Base-by-base conservation (phyloP, 768 basidiomycete species). In the Lactifluus piperatus region DNA sequence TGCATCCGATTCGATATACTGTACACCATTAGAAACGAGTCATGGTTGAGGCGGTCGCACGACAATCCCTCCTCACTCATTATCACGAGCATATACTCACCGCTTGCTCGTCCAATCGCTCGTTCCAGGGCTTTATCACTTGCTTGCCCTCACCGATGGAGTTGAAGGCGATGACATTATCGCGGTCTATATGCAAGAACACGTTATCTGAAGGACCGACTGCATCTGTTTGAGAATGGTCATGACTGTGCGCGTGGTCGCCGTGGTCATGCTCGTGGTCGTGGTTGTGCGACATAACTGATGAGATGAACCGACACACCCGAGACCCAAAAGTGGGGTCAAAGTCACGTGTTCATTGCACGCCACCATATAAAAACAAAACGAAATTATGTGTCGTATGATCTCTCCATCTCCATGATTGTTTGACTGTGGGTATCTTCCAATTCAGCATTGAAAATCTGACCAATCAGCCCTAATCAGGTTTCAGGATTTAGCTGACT, bases 1-100 rank as follows among this genome's bases (percentile, higher is more conserved):
- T 34, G 88, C 87, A 63, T 97, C 94, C 18, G 91, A 93, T 71
- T 93, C 88, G 58, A 94, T 69, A 61, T 73, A 89, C 93, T 97
- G 64, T 8, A 34, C 56, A 37, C 20, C 54, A 20, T 24, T 55
- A 45, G 22, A 57, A 49, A 32, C 57, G 30, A 50, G 54, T 51
- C 9, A 14, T 44, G 51, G 51, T 30, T 13, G 27, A 50, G 41
- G 37, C 6, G 26, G 8, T 34, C 53, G 57, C 45, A 29, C n/a
- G 16, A 8, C 7, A n/a, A 20, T 41, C 16, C 41, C 20, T 29
- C 24, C 39, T 49, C 27, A 24, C 16, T 37, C 7, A n/a, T n/a
- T n/a, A n/a, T n/a, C n/a, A 24, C 5, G 32, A 3, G 51, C 53
- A 55, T 30, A 54, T 45, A 55, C 79, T 65, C 68, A 93, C 93